These are phyloP conservation scores for Globomyces pollinis-pini DNA, from an alignment of 192 early-diverging fungal species.

Conservation along the genomic window DNA sequence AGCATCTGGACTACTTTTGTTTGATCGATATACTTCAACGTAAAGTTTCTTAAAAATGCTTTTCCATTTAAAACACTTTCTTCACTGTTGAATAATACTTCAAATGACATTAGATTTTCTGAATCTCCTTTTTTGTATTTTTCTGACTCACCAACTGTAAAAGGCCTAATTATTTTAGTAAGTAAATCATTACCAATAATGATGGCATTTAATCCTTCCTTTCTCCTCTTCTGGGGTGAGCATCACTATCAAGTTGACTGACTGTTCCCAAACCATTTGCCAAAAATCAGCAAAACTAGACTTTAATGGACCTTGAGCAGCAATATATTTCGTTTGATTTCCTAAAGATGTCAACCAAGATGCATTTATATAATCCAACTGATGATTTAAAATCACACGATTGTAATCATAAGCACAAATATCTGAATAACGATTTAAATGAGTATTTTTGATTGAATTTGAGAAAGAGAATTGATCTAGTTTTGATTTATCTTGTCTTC, in stretches of 20 bases:
- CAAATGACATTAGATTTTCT: too few species aligned
- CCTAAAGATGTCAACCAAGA: neutral
- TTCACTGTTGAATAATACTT: too few species aligned
- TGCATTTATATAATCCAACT: conserved; percentile 3
- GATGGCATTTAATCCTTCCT: conserved; percentile 66
- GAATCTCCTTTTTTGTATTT: conserved; percentile 17
- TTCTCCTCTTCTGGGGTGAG: conserved; percentile 73
- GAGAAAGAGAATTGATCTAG: too few species aligned
- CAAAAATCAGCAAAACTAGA: conserved; percentile 78
- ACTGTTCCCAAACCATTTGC: conserved; percentile 79
- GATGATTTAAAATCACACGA: neutral
- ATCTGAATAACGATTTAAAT: conserved; percentile 18
- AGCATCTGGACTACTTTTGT: too few species aligned
- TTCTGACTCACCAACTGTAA: conserved; percentile 8
- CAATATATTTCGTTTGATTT: conserved; percentile 57
- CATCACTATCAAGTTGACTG: conserved; percentile 72
- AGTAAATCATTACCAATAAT: too few species aligned
- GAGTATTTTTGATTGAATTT: too few species aligned
- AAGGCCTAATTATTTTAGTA: too few species aligned
- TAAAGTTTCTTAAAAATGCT: too few species aligned
- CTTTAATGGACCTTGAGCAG: conserved; percentile 78
- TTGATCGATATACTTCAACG: too few species aligned
- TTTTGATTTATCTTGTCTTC: too few species aligned
- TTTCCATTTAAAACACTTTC: too few species aligned
- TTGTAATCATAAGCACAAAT: conserved; percentile 11